phyloP scores from a whole-genome alignment of 2,329 filamentous ascomycete genomes.

The Spiromastix sp. region DNA sequence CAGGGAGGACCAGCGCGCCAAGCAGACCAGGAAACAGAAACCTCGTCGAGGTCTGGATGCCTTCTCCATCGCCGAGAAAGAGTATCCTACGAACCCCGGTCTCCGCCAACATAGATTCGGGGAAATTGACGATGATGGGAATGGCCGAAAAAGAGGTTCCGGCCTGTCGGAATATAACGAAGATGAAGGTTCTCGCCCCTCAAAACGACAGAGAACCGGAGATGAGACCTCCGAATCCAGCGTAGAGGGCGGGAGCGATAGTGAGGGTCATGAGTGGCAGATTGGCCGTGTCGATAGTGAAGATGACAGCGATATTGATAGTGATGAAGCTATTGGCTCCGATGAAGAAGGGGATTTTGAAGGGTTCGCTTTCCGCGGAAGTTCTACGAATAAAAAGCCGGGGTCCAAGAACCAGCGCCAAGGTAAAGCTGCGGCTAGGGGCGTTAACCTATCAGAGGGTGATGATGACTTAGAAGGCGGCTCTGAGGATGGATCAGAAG shows the following conservation, averaged over 20 bases:
- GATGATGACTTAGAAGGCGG: conserved; percentile 36
- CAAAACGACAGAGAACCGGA: conserved; percentile 35
- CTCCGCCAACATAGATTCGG: conserved; percentile 50
- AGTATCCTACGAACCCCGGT: conserved; percentile 43
- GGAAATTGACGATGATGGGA: conserved; percentile 41
- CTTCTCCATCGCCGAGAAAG: conserved; percentile 52
- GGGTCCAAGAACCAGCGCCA: conserved; percentile 8
- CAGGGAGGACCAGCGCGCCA: conserved; percentile 23
- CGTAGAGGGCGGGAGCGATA: conserved; percentile 68
- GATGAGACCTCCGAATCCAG: conserved; percentile 39
- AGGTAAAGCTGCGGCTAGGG: no score
- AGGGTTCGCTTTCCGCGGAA: conserved; percentile 59
- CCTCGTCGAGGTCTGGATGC: conserved; percentile 46
- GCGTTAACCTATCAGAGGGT: conserved; percentile 42
- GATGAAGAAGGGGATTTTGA: conserved; percentile 81
- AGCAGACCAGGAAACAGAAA: conserved; percentile 39
- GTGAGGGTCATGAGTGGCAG: conserved; percentile 76
- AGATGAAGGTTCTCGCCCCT: conserved; percentile 15
- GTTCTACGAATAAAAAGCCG: conserved; percentile 34
- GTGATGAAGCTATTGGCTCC: conserved; percentile 75
- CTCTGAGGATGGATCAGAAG: conserved; percentile 29
- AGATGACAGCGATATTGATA: conserved; percentile 59
- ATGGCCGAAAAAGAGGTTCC: conserved; percentile 26
- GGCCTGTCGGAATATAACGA: conserved; percentile 32
- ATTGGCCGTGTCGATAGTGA: conserved; percentile 60